A percentile compares a stretch with the other conserved stretches of the same genome.
Conservation (phyloP, 768 basidiomycete species). For the Lyophyllum shimeji region DNA sequence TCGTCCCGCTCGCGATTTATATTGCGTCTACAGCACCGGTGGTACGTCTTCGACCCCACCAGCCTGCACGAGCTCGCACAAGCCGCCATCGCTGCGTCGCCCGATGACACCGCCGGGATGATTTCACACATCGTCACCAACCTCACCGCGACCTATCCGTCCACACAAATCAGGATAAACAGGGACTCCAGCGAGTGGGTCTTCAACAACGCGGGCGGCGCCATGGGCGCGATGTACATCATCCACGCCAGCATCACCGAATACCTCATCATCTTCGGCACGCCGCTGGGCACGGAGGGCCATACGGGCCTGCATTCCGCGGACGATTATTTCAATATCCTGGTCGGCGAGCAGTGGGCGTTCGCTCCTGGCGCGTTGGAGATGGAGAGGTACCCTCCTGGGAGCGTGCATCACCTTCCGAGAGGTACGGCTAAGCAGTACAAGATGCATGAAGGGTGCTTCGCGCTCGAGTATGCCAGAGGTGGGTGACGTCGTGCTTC, state of each 20-base stretch:
- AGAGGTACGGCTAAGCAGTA: constrained; percentile 92
- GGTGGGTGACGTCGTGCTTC: constrained; percentile 55
- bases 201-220: constrained; percentile 96
- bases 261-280: constrained; percentile 95
- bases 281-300: constrained; percentile 95
- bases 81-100: constrained; percentile 66
- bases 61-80: constrained; percentile 72
- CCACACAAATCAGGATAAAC: constrained; percentile 53
- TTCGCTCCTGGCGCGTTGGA: constrained; percentile 78
- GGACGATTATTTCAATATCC: constrained; percentile 97
- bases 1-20: neutral
- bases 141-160: constrained; percentile 71
- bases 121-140: constrained; percentile 80
- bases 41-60: constrained; percentile 82
- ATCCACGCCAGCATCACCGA: constrained; percentile 97
- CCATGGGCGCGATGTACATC: constrained; percentile 98
- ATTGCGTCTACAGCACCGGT: constrained; percentile 36
- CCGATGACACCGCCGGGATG: constrained; percentile 69
- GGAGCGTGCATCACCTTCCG: constrained; percentile 81
- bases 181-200: constrained; percentile 80
- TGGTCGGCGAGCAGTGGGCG: constrained; percentile 94
- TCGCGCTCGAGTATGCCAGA: constrained; percentile 92
- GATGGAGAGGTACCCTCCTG: constrained; percentile 83
- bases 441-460: constrained; percentile 96
- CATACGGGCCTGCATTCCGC: constrained; percentile 93